phyloP scores from a whole-genome alignment of 257 asterid genomes.

The Leonotis leonurus region DNA sequence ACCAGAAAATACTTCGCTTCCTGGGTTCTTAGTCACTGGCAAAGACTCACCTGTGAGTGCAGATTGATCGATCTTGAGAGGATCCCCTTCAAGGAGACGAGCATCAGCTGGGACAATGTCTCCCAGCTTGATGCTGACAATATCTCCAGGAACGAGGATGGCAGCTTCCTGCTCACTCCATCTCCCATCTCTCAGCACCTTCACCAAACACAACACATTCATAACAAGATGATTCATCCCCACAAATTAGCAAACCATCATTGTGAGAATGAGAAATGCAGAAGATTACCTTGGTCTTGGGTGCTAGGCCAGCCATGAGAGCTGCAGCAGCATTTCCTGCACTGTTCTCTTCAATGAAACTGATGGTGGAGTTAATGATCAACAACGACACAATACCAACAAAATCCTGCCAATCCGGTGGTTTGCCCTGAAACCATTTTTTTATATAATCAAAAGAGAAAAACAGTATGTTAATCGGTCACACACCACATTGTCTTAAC shows the following conservation, averaged over 20 bases:
- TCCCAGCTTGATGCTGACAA: slow-evolving; percentile 69
- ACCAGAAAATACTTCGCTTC: slow-evolving; percentile 63
- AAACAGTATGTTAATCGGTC: background rate
- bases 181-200: slow-evolving; percentile 63
- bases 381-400: slow-evolving; percentile 46
- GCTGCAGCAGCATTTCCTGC: slow-evolving; percentile 81
- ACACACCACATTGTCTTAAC: background rate
- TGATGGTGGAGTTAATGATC: slow-evolving; percentile 60
- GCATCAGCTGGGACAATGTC: slow-evolving; percentile 82
- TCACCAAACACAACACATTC: background rate
- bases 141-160: slow-evolving; percentile 73
- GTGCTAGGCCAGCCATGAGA: slow-evolving; percentile 69
- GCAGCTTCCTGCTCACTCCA: slow-evolving; percentile 85
- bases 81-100: slow-evolving; percentile 76
- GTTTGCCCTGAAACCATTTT: slow-evolving; percentile 36
- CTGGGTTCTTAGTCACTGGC: slow-evolving; percentile 59
- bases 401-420: slow-evolving; percentile 79
- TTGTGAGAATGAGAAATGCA: too few relatives aligned
- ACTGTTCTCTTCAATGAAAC: slow-evolving; percentile 68
- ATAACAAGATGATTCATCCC: too few relatives aligned
- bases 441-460: background rate
- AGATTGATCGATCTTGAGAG: slow-evolving; percentile 76
- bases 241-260: too few relatives aligned
- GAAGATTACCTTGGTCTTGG: slow-evolving; percentile 44
- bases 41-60: slow-evolving; percentile 80